Base-by-base conservation (phyloP, 805 yeast genomes). In the Schizosaccharomyces octosporus region DNA sequence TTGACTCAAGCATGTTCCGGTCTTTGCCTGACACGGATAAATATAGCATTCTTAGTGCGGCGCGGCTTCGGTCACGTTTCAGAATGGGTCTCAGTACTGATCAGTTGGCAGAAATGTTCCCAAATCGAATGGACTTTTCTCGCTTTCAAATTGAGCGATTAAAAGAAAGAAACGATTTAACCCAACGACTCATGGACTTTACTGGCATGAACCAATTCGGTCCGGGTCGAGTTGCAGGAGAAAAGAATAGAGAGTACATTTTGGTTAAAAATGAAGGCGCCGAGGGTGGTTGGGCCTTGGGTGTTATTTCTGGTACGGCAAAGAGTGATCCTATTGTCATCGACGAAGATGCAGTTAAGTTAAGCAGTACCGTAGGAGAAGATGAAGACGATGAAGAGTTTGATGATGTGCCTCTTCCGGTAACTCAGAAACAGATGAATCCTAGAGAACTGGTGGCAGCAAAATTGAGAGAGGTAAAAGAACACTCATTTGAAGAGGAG, bases 11-110 rank as follows among this genome's bases (percentile, higher is more conserved):
- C 27, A 88, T 85, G 64, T 93, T 93, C 68, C 75, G 77, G 13
- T 76, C 76, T 24, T 73, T 93, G n/a, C 95, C 98, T 0, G 73
- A 83, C 60, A 79, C 88, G 0, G 82, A 95, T 0, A 96, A 88
- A 69, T 93, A 93, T 69, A 87, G 88, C 79, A 80, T 87, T 3
- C 72, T 93, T 13, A 86, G 93, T 9, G 87, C 86, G 63, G 77
- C 95, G 17, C 71, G 99, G 62, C 73, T 88, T 31, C 78, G 87
- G 64, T 89, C 97, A 0, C 74, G 99, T 63, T 77, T 93, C 69
- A 81, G 99, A 73, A 83, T 93, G 95, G 99, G 99, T 0, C 89
- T 85, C 68, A 76, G 90, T 0, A 86, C 88, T 62, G 88, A 85
- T n/a, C 97, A 93, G 67, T 74, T 93, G 43, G 85, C 86, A 65